Evolutionary conservation across 2,329 filamentous ascomycete species (phyloP).

Genomic region (Aspergillus aculeatus): DNA sequence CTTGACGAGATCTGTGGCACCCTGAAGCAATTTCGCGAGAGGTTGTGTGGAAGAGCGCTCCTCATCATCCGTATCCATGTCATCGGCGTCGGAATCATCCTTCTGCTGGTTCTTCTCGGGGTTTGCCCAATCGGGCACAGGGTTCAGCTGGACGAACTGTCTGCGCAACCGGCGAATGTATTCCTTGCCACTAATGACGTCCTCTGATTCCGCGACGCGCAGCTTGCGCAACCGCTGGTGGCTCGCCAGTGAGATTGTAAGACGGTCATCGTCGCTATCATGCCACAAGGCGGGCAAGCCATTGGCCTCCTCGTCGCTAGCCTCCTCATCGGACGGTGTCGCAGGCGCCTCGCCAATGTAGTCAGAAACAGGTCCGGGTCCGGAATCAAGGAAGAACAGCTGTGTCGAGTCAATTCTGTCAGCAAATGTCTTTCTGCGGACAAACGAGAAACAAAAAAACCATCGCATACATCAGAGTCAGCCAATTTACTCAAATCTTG

Average conservation of each 20-base stretch:
- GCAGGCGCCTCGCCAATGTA: constrained; percentile 34
- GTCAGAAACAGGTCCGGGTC: constrained; percentile 45
- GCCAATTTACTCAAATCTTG: constrained; percentile 63
- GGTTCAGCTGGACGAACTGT: constrained; percentile 67
- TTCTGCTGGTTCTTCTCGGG: constrained; percentile 39
- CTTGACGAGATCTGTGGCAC: constrained; percentile 65
- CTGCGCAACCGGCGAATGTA: constrained; percentile 77
- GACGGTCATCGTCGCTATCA: constrained; percentile 90
- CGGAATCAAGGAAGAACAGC: constrained; percentile 80
- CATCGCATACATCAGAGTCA: constrained; percentile 64
- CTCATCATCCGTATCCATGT: constrained; percentile 58
- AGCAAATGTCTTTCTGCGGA: not conserved
- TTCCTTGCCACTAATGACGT: constrained; percentile 80
- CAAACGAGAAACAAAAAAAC: not conserved
- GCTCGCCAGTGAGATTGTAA: constrained; percentile 77
- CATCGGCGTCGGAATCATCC: constrained; percentile 49
- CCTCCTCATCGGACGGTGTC: constrained; percentile 39
- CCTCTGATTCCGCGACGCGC: constrained; percentile 75
- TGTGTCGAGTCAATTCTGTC: constrained; percentile 25
- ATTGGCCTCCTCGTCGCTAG: constrained; percentile 31
- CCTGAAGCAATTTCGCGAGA: constrained; percentile 75
- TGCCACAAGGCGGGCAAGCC: constrained; percentile 63
- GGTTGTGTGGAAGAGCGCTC: constrained; percentile 68
- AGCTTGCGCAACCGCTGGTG: constrained; percentile 78
- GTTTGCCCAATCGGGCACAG: constrained; percentile 61